Base-by-base conservation (phyloP, 1,139 yeast species). In the Hansenula lynferdii region DNA sequence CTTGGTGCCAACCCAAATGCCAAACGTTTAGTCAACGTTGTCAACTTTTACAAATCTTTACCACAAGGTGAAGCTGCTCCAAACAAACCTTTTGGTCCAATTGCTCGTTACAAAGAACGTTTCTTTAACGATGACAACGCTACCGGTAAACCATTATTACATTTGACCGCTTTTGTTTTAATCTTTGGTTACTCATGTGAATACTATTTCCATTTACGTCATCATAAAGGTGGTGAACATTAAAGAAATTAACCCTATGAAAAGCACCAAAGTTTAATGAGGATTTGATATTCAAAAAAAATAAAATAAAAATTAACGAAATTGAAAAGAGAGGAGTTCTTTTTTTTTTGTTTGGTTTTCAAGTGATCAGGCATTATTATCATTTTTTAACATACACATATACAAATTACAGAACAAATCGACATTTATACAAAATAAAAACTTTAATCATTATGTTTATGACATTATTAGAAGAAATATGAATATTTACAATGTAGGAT, bases 1-100 rank as follows among this genome's bases (percentile, higher is more conserved):
- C 73, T 92, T 56, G 96, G 96, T 43, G 77, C 95, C 51, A 86
- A 89, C 70, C 96, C 97, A 58, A 85, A 90, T 60, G 97, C 97
- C 56, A 87, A 87, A 77, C 87, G 96, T 73, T 87, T 92, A 85
- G 83, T 86, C 56, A 86, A 86, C 64, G 96, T 92, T 57, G 97
- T 92, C 56, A 75, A 86, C 51, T 89, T 92, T 77, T 92, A 92
- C 84, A 85, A 90, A 74, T 82, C 89, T 57, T 79, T 92, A 59
- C 98, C 98, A 61, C 90, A 89, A 65, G 98, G 98, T 36, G 72
- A 85, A 48, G 94, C 95, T 46, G 81, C 90, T 49, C 71, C 79
- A 49, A 70, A 73, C 63, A 75, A 79, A 64, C 80, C 94, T 56
- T 67, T 76, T 53, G 78, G 85, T 52, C 80, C 89, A 55, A 64